A percentile compares a stretch with the other conserved stretches of the same genome.
phyloP scores from a whole-genome alignment of 2,329 filamentous ascomycete genomes.

The Penicillium sclerotiorum region DNA sequence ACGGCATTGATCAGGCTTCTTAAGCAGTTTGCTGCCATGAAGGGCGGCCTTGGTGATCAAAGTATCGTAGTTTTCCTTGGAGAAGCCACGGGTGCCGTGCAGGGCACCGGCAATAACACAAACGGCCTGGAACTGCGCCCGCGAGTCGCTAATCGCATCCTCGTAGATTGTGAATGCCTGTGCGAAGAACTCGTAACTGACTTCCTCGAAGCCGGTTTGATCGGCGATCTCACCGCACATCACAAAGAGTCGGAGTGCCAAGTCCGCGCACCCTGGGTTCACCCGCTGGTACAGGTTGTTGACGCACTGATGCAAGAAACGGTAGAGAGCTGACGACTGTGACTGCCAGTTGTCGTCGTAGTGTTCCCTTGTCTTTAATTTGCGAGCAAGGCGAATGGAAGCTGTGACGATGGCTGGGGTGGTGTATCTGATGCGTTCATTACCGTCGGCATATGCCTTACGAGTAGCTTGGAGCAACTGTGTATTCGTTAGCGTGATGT shows the following conservation, averaged over 20 bases:
- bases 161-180: constrained; percentile 99
- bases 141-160: constrained; percentile 90
- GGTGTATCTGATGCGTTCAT: constrained; percentile 93
- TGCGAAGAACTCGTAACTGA: constrained; percentile 96
- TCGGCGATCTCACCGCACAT: constrained; percentile 92
- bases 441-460: constrained; percentile 86
- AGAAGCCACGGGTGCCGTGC: constrained; percentile 86
- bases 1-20: constrained; percentile 97
- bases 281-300: constrained; percentile 87
- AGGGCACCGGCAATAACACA: constrained; percentile 89
- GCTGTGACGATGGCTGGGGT: constrained; percentile 89
- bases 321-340: constrained; percentile 81
- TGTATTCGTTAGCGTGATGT: constrained; percentile 17
- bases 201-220: constrained; percentile 88
- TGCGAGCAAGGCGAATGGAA: constrained; percentile 83
- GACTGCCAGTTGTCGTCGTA: constrained; percentile 74
- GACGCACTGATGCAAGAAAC: constrained; percentile 89
- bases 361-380: constrained; percentile 88
- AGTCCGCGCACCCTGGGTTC: constrained; percentile 77
- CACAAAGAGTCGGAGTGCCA: constrained; percentile 86
- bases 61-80: constrained; percentile 97
- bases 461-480: constrained; percentile 81
- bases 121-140: constrained; percentile 96
- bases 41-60: constrained; percentile 96
- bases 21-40: constrained; percentile 93